Percentiles rank a stretch among this genome's conserved stretches.
Conservation (phyloP, 345 rosid genomes). For the Eucalyptus erythrocorys region DNA sequence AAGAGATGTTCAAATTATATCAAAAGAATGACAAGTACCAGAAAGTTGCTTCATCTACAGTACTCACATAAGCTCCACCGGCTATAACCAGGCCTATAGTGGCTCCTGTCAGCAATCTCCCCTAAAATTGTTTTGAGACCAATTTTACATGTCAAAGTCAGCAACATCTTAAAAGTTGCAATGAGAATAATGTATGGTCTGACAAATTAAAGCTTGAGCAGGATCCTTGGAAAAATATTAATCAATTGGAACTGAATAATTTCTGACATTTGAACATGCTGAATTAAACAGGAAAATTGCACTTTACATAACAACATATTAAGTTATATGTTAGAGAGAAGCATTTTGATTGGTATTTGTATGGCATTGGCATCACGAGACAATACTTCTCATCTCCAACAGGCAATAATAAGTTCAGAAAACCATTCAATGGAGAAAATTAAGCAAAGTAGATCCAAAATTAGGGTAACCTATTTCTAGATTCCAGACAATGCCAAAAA, state of each 20-base stretch:
- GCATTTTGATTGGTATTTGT: not conserved
- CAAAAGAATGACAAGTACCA: slow-evolving; percentile 40
- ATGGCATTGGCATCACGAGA: not conserved
- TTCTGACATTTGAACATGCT: not conserved
- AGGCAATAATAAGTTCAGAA: not conserved
- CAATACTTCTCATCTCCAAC: not conserved
- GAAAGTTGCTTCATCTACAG: slow-evolving; percentile 97
- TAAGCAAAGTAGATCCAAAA: not conserved
- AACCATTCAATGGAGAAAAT: not conserved
- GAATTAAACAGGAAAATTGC: not conserved
- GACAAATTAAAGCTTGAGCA: not conserved
- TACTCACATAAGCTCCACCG: slow-evolving; percentile 94
- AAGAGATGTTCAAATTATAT: not conserved
- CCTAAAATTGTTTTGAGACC: slow-evolving; percentile 23
- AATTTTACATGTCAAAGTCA: not conserved
- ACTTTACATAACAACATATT: not conserved
- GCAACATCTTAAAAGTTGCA: not conserved
- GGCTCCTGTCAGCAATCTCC: slow-evolving; percentile 77
- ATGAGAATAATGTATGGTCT: not conserved
- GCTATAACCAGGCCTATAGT: slow-evolving; percentile 74
- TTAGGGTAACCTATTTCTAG: not conserved
- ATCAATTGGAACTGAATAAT: not conserved
- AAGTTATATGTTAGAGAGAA: not conserved
- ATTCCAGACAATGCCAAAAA: not conserved
- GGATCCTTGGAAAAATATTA: not conserved